Percentiles rank a stretch among this genome's conserved stretches.
Evolutionary conservation across 176 grass and related monocot genomes (phyloP).

Genomic region (Metroxylon sagu): DNA sequence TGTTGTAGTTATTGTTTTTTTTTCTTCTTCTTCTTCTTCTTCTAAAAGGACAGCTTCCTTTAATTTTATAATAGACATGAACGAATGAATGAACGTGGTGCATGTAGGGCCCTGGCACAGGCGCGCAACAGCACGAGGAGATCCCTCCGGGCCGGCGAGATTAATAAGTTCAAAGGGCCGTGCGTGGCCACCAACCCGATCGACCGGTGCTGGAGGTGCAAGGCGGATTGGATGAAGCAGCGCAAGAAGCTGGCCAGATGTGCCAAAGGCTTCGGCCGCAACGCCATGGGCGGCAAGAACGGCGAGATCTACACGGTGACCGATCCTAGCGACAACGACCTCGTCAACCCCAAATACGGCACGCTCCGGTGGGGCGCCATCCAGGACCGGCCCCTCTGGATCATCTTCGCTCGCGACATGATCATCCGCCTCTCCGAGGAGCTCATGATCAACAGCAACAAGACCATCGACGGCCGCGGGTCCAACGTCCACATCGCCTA

Average conservation of each 20-base stretch:
- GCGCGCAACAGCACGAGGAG: slow-evolving; percentile 16
- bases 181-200: slow-evolving; percentile 71
- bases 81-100: not conserved
- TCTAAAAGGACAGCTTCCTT: too few species aligned
- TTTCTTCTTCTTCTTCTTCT: too few species aligned
- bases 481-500: slow-evolving; percentile 57
- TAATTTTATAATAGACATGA: too few species aligned
- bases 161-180: not conserved
- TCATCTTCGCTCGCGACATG: slow-evolving; percentile 59
- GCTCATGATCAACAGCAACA: slow-evolving; percentile 56
- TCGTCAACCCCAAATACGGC: slow-evolving; percentile 19
- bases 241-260: slow-evolving; percentile 48
- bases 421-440: slow-evolving; percentile 36
- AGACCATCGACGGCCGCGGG: slow-evolving; percentile 67
- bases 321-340: slow-evolving; percentile 35
- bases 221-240: slow-evolving; percentile 30
- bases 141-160: not conserved
- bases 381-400: slow-evolving; percentile 51
- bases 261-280: slow-evolving; percentile 37
- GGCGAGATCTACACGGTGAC: slow-evolving; percentile 43
- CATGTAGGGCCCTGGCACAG: slow-evolving; percentile 3
- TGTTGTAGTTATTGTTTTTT: too few species aligned
- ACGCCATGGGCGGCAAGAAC: slow-evolving; percentile 17
- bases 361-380: slow-evolving; percentile 49
- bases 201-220: slow-evolving; percentile 72